Conservation (phyloP, 768 basidiomycete species). For the Boletus fagicola region DNA sequence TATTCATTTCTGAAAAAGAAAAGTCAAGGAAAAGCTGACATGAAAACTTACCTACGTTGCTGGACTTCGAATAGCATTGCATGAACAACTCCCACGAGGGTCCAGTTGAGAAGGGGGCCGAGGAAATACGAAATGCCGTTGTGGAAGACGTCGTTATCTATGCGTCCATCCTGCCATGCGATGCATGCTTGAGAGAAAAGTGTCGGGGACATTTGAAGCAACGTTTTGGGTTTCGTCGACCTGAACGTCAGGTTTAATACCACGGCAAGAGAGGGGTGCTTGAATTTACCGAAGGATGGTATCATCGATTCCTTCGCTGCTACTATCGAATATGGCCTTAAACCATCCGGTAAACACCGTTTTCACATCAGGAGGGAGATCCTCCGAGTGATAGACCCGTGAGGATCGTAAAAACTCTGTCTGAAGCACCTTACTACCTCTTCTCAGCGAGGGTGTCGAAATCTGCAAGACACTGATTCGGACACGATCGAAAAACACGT, state of each 20-base stretch:
- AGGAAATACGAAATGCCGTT: constrained; percentile 80
- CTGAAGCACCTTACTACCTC: constrained; percentile 46
- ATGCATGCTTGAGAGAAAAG: constrained; percentile 64
- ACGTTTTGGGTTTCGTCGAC: constrained; percentile 64
- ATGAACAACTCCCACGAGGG: constrained; percentile 69
- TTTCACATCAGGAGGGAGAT: constrained; percentile 43
- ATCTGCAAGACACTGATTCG: constrained; percentile 41
- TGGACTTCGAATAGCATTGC: constrained; percentile 61
- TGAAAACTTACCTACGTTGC: constrained; percentile 45
- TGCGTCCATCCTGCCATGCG: constrained; percentile 45
- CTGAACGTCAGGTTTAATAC: constrained; percentile 36
- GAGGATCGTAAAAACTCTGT: constrained; percentile 53
- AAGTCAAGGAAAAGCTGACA: not conserved
- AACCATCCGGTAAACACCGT: constrained; percentile 58
- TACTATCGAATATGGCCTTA: constrained; percentile 74
- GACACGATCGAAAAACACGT: not conserved
- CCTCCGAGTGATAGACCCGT: constrained; percentile 39
- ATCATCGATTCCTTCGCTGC: constrained; percentile 82
- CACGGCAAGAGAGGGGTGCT: not conserved
- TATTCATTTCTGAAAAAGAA: not conserved
- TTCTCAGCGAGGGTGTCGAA: constrained; percentile 44
- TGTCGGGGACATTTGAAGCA: constrained; percentile 66
- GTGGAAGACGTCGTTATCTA: constrained; percentile 65
- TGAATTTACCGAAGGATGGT: constrained; percentile 57
- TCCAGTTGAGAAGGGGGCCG: constrained; percentile 74